Conservation (phyloP, 176 grass and related monocot species). For the Raddia distichophylla region DNA sequence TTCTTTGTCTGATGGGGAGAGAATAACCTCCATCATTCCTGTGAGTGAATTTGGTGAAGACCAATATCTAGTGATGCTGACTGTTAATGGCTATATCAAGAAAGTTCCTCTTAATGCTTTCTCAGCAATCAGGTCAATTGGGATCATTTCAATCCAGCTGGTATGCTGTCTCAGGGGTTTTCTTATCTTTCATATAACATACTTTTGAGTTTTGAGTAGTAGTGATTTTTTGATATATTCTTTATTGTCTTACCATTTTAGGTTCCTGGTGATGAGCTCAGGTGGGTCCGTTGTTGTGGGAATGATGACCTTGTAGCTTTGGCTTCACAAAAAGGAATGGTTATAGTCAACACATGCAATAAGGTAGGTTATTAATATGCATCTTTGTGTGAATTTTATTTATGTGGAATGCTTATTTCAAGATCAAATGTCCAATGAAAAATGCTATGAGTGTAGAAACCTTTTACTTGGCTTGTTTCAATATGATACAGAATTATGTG, state of each 20-base stretch:
- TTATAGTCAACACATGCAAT: conserved; percentile 88
- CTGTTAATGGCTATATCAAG: conserved; percentile 86
- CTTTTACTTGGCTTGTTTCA: conserved; percentile 3
- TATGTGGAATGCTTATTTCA: neutral
- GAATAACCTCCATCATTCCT: conserved; percentile 95
- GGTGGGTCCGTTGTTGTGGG: conserved; percentile 80
- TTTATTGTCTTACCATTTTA: conserved; percentile 42
- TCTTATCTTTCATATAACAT: conserved; percentile 13
- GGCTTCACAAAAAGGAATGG: conserved; percentile 90
- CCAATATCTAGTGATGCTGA: conserved; percentile 92
- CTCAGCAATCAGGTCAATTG: conserved; percentile 72
- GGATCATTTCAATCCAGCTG: conserved; percentile 97
- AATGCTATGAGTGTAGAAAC: conserved; percentile 4
- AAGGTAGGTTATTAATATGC: conserved; percentile 58
- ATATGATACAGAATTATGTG: conserved; percentile 19
- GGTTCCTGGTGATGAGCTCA: conserved; percentile 87
- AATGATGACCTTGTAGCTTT: conserved; percentile 83
- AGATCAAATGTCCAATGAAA: conserved; percentile 5
- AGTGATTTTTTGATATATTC: conserved; percentile 5
- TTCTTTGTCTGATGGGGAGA: conserved; percentile 82
- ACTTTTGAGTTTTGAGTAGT: conserved; percentile 18
- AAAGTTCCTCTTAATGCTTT: conserved; percentile 93
- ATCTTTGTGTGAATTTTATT: conserved; percentile 25
- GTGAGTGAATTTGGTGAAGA: conserved; percentile 87
- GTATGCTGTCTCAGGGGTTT: conserved; percentile 50